These are phyloP conservation scores for Exserohilum turcica DNA, from an alignment of 2,329 filamentous ascomycete species.

Conservation along the genomic window DNA sequence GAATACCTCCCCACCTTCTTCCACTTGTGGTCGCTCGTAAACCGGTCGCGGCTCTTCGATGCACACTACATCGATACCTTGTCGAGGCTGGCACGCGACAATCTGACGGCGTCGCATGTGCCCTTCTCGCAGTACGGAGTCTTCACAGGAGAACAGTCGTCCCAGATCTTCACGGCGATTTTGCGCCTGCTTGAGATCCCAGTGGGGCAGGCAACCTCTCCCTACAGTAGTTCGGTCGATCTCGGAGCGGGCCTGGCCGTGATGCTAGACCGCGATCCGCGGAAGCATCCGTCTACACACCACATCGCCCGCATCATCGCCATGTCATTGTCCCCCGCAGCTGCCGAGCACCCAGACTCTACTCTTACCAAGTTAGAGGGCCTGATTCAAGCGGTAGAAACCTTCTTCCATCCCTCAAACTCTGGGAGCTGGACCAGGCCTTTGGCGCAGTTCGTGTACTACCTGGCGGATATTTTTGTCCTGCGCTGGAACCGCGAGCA, in stretches of 20 bases:
- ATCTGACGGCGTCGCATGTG: conserved; percentile 73
- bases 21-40: conserved; percentile 93
- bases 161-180: conserved; percentile 89
- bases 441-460: conserved; percentile 87
- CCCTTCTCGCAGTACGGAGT: conserved; percentile 86
- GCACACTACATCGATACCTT: conserved; percentile 87
- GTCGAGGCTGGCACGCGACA: conserved; percentile 84
- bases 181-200: conserved; percentile 91
- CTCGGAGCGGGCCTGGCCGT: conserved; percentile 80
- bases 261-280: conserved; percentile 88
- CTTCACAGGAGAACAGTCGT: conserved; percentile 89
- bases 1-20: conserved; percentile 93
- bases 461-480: conserved; percentile 93
- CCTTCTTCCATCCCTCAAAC: conserved; percentile 98
- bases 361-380: conserved; percentile 85
- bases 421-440: conserved; percentile 90
- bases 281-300: conserved; percentile 90
- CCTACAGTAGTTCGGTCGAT: conserved; percentile 82
- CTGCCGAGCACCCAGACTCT: conserved; percentile 76
- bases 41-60: conserved; percentile 85
- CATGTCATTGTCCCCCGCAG: conserved; percentile 87
- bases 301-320: conserved; percentile 92
- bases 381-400: conserved; percentile 92
- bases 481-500: conserved; percentile 97
- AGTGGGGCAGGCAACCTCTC: conserved; percentile 91